Evolutionary conservation across 2,329 filamentous ascomycete genomes (phyloP), one percentile per base, ranked within the genome.

Genomic region (Colletotrichum eremochloae): DNA sequence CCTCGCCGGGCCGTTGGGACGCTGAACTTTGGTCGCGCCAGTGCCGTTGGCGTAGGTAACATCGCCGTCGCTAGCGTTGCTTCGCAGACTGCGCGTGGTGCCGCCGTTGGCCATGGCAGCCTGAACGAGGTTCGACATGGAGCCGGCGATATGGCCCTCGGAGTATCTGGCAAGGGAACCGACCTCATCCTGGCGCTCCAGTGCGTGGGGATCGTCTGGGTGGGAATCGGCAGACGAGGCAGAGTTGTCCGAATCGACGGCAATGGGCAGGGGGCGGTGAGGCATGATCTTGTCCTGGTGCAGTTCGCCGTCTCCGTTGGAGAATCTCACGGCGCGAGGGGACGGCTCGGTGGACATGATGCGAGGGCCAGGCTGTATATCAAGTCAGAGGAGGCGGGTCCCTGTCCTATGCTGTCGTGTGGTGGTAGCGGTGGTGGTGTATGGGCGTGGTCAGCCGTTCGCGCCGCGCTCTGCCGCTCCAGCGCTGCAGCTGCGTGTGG

Each of bases 1-100:
- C 77, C 93, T 87, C 66, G 89, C 88, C 24, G 93, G 93, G 33
- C 86, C 91, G 7, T 89, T 87, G 20, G 93, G 93, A 75, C 93
- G 89, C 77, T 93, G 90, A 36, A 88, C 86, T 77, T 91, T 85
- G 40, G 46, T 48, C 66, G 80, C 69, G 29, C 80, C 58, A 60
- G 77, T 69, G 56, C 80, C 79, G 68, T 81, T 82, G 64, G 52
- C 33, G 42, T 71, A 74, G 46, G 55, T 36, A 40, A 29, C 65
- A 14, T 74, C 78, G 77, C 63, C 40, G 46, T 76, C 33, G 76
- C 75, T 58, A 76, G 77, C 68, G 70, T 77, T 78, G 67, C 75
- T 69, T 68, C 75, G 72, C 63, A 70, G 63, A 68, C 61, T 68
- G 53, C 57, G 53, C 4, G 40, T 73, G 58, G 55, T 74, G 38